Evolutionary conservation across 257 asterid genomes (phyloP), one percentile per base, ranked within the genome.

Genomic region (Paraleonurus japonicus): DNA sequence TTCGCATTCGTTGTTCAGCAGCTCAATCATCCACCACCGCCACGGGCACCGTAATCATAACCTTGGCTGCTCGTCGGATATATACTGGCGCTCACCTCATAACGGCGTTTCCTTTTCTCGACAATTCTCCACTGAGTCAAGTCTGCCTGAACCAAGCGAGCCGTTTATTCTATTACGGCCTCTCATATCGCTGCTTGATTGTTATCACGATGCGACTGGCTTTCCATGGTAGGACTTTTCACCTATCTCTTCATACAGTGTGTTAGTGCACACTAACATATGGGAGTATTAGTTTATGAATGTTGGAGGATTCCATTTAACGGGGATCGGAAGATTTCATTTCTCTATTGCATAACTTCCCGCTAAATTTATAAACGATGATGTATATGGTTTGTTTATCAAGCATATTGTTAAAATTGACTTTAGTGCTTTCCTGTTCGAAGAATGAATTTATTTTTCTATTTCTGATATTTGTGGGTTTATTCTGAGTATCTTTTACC

Each of bases 191-290:
- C 33, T 81, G 73, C 86, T 86, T 61, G 87, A 83, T 76, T 67
- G 73, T 28, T 83, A 81, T 73, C 90, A 86, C 74, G 81, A 79
- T 39, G 63, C 69, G 16, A 72, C 87, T 62, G 84, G 77, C 65
- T 73, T 86, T 57, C 88, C 86, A 20, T 83, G 90, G 90, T 86
- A 78, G 75, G 74, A 61, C 24, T 24, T 32, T 22, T 22, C 33
- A n/a, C 61, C 23, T 60, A 32, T 65, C 66, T 47, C 65, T 24
- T 23, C 50, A 15, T 15, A 7, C 51, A 61, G 54, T 24, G 30
- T 37, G 15, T 30, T 59, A 10, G 37, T 12, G 41, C 26, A 23
- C 7, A 20, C 48, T 26, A 13, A 16, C 50, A 45, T 59, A 23
- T 10, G 45, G 28, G 20, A 35, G 8, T 8, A 28, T 12, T 11